phyloP scores from a whole-genome alignment of 768 basidiomycete genomes.

The Lactifluus subvellereus region DNA sequence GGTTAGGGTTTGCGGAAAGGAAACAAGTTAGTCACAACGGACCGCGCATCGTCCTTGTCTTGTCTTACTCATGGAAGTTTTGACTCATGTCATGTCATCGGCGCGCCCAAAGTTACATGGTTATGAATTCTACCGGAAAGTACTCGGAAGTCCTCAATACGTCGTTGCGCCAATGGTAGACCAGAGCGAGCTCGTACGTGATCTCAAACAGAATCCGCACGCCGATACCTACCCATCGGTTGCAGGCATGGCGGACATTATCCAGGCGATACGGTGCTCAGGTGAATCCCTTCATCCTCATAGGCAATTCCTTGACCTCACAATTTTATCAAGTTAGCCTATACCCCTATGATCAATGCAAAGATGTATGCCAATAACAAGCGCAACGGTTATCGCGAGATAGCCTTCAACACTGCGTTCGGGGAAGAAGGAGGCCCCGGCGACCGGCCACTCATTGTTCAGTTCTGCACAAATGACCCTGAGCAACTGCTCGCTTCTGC shows the following conservation, averaged over 20 bases:
- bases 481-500: constrained; percentile 75
- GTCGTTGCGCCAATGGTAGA: constrained; percentile 99
- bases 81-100: not conserved
- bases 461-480: constrained; percentile 92
- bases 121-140: constrained; percentile 76
- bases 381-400: constrained; percentile 51
- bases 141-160: constrained; percentile 80
- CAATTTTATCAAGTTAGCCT: constrained; percentile 54
- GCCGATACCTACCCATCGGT: not conserved
- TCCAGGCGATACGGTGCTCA: constrained; percentile 79
- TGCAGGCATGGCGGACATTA: constrained; percentile 83
- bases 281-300: constrained; percentile 36
- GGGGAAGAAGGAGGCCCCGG: constrained; percentile 79
- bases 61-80: constrained; percentile 5
- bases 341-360: constrained; percentile 98
- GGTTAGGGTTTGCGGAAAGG: constrained; percentile 8
- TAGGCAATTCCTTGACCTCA: constrained; percentile 10
- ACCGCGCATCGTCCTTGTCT: too few species aligned
- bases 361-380: constrained; percentile 64
- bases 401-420: constrained; percentile 58
- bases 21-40: too few species aligned
- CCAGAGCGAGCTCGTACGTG: constrained; percentile 86
- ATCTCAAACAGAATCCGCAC: not conserved
- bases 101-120: constrained; percentile 49
- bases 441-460: constrained; percentile 84